Base-by-base conservation (phyloP, 2,329 filamentous ascomycete species). In the Gnomoniopsis smithogilvyi region DNA sequence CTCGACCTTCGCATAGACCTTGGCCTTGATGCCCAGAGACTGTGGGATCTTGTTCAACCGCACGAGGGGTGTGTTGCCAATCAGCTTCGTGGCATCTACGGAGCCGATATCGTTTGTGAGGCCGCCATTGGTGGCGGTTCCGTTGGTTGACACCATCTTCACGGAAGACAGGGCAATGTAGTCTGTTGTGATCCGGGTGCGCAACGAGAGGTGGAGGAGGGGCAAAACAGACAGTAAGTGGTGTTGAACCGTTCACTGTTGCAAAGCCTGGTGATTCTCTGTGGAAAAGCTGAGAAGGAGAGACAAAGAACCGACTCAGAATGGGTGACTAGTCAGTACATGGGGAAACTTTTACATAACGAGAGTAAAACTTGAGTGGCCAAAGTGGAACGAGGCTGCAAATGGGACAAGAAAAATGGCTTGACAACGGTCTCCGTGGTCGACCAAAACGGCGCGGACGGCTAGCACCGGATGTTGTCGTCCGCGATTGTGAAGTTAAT, bases 61-160 rank as follows among this genome's bases (percentile, higher is more conserved):
- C 46, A 99, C 92, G 56, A 99, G 86, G n/a, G 95, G 95, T 45
- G 94, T 96, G 75, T 96, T 94, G 69, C 93, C 94, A 68, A 99
- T 97, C 66, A 97, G 86, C 75, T 96, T 88, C 49, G 87, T 90
- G 64, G 93, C 90, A 58, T 86, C 87, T 68, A 85, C 69, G 51
- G 78, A 78, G 36, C 62, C 62, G 24, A 64, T 62, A 19, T 56
- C 60, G 6, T 50, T 36, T 33, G 51, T 45, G 19, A 58, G 55
- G 21, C 49, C 52, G 41, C 56, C 51, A 19, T 52, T 56, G 24
- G 45, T 49, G 53, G 49, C 49, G 47, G 59, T 38, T 53, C 56
- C 60, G 34, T 56, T 56, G 14, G 56, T 56, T 43, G 56, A 47
- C 24, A 53, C 56, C 60, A 62, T 62, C n/a, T 22, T 56, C 26